phyloP scores from a whole-genome alignment of 768 basidiomycete species.

The Agrocybe praecox region DNA sequence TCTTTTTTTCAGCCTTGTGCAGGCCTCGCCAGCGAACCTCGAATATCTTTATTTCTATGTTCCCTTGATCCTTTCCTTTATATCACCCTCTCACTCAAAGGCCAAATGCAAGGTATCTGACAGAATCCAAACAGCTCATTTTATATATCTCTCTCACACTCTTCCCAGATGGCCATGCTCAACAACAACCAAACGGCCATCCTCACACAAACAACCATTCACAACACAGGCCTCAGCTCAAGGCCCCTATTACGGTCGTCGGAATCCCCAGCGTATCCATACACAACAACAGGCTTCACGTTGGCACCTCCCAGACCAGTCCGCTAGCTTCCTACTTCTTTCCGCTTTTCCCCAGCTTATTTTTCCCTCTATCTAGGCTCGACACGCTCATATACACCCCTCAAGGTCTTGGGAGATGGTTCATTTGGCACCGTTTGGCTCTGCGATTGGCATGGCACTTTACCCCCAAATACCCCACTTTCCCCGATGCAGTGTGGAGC shows the following conservation, averaged over 20 bases:
- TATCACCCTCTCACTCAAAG: slow-evolving; percentile 4
- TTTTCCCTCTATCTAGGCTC: slow-evolving; percentile 58
- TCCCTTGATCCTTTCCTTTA: slow-evolving; percentile 15
- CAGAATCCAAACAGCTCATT: no score
- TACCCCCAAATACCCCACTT: slow-evolving; percentile 88
- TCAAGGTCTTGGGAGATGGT: slow-evolving; percentile 97
- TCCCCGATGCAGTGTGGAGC: slow-evolving; percentile 97
- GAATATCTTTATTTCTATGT: slow-evolving; percentile 26
- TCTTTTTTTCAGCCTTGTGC: slow-evolving; percentile 29
- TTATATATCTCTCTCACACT: slow-evolving; percentile 24
- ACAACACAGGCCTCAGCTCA: slow-evolving; percentile 34
- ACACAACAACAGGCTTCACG: slow-evolving; percentile 65
- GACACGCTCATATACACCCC: slow-evolving; percentile 86
- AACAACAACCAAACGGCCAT: slow-evolving; percentile 30
- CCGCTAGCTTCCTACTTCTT: slow-evolving; percentile 30
- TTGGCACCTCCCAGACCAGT: slow-evolving; percentile 77
- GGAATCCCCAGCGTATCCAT: slow-evolving; percentile 81
- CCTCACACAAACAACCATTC: slow-evolving; percentile 29
- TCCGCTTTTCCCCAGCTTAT: slow-evolving; percentile 13
- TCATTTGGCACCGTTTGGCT: slow-evolving; percentile 99
- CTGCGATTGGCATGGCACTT: slow-evolving; percentile 97
- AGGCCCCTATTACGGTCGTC: slow-evolving; percentile 66
- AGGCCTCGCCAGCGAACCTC: slow-evolving; percentile 2
- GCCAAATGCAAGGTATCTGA: slow-evolving; percentile 25
- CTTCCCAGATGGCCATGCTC: slow-evolving; percentile 22